Conservation (phyloP, 805 yeast genomes). For the Helenozyma baotianmanensis region DNA sequence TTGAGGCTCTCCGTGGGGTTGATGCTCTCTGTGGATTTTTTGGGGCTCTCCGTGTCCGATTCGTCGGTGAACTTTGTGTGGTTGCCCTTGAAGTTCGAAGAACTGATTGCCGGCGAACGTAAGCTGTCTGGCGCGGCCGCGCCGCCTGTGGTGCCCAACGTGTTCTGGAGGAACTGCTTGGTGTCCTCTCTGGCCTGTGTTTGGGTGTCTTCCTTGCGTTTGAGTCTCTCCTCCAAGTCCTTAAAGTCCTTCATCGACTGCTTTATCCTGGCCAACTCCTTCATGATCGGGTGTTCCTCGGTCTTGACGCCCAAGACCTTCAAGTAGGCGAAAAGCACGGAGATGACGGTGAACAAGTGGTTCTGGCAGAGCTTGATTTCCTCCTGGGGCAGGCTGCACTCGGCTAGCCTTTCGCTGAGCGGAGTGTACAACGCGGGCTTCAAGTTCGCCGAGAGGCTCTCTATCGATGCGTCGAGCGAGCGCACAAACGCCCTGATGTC, state of each 20-base stretch:
- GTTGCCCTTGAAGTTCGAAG: slow-evolving; percentile 47
- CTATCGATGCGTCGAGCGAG: slow-evolving; percentile 35
- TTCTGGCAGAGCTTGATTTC: slow-evolving; percentile 31
- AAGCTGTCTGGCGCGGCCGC: slow-evolving; percentile 24
- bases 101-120: slow-evolving; percentile 49
- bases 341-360: slow-evolving; percentile 50
- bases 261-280: slow-evolving; percentile 62
- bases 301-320: slow-evolving; percentile 57
- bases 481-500: slow-evolving; percentile 37
- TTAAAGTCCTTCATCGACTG: slow-evolving; percentile 60
- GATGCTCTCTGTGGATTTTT: no score
- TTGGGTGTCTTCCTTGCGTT: slow-evolving; percentile 14
- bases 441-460: slow-evolving; percentile 30
- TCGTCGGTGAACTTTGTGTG: slow-evolving; percentile 45
- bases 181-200: slow-evolving; percentile 34
- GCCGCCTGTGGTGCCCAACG: slow-evolving; percentile 37
- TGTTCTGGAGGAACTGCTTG: slow-evolving; percentile 41
- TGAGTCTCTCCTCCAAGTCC: slow-evolving; percentile 23
- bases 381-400: slow-evolving; percentile 17
- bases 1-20: not conserved
- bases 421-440: slow-evolving; percentile 33
- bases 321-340: slow-evolving; percentile 55
- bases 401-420: slow-evolving; percentile 34
- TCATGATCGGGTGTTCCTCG: slow-evolving; percentile 57
- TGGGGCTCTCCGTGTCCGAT: slow-evolving; percentile 1